Conservation (phyloP, 2,329 filamentous ascomycete species). For the Stylonectria norvegica region DNA sequence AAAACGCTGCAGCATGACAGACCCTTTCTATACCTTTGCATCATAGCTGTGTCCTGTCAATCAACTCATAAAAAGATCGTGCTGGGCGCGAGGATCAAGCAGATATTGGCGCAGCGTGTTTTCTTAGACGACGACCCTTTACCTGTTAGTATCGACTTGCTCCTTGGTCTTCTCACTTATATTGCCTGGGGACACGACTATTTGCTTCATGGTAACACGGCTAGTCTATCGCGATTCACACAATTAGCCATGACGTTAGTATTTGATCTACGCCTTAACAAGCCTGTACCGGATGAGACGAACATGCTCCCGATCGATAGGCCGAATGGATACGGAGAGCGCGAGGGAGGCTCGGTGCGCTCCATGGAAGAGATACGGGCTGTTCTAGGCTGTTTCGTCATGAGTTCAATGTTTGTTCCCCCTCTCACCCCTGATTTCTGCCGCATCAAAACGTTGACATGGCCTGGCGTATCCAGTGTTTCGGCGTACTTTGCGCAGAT, state of each 20-base stretch:
- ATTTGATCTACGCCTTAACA: conserved; percentile 1
- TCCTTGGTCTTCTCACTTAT: conserved; percentile 1
- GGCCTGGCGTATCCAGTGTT: not conserved
- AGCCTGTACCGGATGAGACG: not conserved
- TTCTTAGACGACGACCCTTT: not conserved
- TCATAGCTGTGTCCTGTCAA: not conserved
- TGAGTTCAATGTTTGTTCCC: conserved; percentile 2
- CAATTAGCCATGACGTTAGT: not conserved
- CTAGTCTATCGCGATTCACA: not conserved
- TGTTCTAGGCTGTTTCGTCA: not conserved
- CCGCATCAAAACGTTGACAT: not conserved
- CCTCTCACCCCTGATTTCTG: not conserved
- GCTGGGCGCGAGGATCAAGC: not conserved
- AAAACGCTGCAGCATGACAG: not conserved
- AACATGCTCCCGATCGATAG: not conserved
- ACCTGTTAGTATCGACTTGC: not conserved
- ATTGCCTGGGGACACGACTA: not conserved
- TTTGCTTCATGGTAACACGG: not conserved
- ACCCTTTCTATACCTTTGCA: conserved; percentile 1
- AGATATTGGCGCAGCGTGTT: not conserved
- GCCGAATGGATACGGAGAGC: not conserved
- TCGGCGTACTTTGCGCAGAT: conserved; percentile 3
- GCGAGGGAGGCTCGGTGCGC: not conserved
- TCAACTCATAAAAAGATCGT: not conserved
- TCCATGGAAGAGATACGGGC: conserved; percentile 1